A percentile compares a stretch with the other conserved stretches of the same genome.
phyloP scores from a whole-genome alignment of 1,284 basidiomycete species.

The Leccinum pseudoinsigne region DNA sequence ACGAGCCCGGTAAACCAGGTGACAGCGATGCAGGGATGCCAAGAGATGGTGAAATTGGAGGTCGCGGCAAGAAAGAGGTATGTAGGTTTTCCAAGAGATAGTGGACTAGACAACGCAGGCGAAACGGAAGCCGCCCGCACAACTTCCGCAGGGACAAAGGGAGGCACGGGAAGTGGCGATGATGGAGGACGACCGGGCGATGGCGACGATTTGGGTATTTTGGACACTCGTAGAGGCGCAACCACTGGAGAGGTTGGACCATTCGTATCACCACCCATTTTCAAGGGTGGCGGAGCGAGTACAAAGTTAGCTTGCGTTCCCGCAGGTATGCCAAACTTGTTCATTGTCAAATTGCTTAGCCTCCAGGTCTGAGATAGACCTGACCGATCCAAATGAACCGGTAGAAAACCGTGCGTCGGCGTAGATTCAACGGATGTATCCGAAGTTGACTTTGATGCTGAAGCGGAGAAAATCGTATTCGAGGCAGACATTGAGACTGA shows the following conservation, averaged over 20 bases:
- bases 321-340: constrained; percentile 8
- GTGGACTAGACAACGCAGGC: constrained; percentile 19
- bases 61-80: background rate
- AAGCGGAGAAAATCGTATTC: constrained; percentile 9
- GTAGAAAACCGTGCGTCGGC: constrained; percentile 14
- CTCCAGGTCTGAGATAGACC: constrained; percentile 29
- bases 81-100: constrained; percentile 12
- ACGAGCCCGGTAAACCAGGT: constrained; percentile 19
- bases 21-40: constrained; percentile 21
- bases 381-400: constrained; percentile 22
- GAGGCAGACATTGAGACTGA: constrained; percentile 1
- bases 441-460: constrained; percentile 17
- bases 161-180: constrained; percentile 15
- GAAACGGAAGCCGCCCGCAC: constrained; percentile 14
- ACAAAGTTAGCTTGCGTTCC: constrained; percentile 19
- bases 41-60: constrained; percentile 5
- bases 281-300: constrained; percentile 26
- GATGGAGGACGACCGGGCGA: constrained; percentile 24
- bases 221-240: constrained; percentile 27
- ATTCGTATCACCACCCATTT: constrained; percentile 13
- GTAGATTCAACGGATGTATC: constrained; percentile 14
- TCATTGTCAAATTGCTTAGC: constrained; percentile 19
- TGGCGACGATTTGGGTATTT: constrained; percentile 23
- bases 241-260: constrained; percentile 13
- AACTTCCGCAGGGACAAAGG: constrained; percentile 8